phyloP scores from a whole-genome alignment of 331 rosid species.

The Erythrophleum ivorense region DNA sequence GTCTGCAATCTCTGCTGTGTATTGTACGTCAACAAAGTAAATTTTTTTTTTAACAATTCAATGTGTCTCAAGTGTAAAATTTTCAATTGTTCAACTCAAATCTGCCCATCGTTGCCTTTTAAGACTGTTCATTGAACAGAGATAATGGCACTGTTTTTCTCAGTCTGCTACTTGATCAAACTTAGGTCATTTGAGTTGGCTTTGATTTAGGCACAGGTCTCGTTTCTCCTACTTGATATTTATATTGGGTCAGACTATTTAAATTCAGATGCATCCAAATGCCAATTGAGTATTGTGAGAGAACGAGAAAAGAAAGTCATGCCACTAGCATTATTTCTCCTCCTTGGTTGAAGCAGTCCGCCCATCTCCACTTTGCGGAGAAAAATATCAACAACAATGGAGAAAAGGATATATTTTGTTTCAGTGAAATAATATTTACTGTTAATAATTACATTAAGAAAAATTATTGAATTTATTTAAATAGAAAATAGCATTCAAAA shows the following conservation, averaged over 20 bases:
- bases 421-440: too few species aligned
- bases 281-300: not conserved
- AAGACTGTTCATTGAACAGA: not conserved
- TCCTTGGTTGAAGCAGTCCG: too few species aligned
- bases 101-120: not conserved
- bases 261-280: not conserved
- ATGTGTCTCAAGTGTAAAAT: conserved; percentile 26
- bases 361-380: not conserved
- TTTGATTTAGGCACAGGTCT: not conserved
- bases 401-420: too few species aligned
- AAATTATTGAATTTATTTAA: too few species aligned
- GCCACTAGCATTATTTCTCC: not conserved
- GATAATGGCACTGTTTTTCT: not conserved
- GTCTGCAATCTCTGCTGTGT: not conserved
- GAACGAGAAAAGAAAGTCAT: not conserved
- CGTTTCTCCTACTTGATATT: not conserved
- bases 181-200: conserved; percentile 3
- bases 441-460: too few species aligned
- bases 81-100: conserved; percentile 19
- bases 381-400: too few species aligned
- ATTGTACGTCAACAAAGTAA: not conserved
- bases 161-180: not conserved
- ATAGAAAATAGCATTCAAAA: too few species aligned
- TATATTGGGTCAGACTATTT: too few species aligned
- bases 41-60: conserved; percentile 4